Conservation (phyloP, 2,329 filamentous ascomycete species). For the Coniochaeta sp. region DNA sequence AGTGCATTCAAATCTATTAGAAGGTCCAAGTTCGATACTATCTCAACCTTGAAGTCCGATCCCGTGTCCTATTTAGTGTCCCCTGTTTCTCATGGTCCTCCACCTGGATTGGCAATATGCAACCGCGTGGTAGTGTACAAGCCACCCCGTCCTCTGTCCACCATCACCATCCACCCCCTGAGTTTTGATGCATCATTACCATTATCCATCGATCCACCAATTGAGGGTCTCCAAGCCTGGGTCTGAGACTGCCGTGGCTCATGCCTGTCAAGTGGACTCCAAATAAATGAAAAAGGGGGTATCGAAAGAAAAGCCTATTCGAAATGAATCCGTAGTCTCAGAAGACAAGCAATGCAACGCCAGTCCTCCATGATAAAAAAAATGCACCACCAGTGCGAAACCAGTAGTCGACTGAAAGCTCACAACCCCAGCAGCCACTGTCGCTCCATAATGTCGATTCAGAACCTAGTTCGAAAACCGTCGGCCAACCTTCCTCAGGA, state of each 20-base stretch:
- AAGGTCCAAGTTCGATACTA: too few relatives aligned
- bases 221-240: too few relatives aligned
- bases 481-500: conserved; percentile 41
- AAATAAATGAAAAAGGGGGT: not conserved
- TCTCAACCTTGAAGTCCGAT: too few relatives aligned
- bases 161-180: not conserved
- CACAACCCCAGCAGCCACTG: too few relatives aligned
- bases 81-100: not conserved
- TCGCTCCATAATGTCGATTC: not conserved
- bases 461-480: not conserved
- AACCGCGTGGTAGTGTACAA: not conserved
- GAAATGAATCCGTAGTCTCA: not conserved
- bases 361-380: too few relatives aligned
- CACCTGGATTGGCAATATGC: not conserved
- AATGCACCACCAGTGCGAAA: too few relatives aligned
- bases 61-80: not conserved
- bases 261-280: not conserved
- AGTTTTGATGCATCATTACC: not conserved
- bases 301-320: not conserved
- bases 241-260: too few relatives aligned
- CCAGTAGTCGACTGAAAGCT: too few relatives aligned
- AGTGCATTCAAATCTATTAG: too few relatives aligned
- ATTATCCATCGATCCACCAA: not conserved
- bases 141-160: not conserved
- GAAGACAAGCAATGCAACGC: not conserved